Evolutionary conservation across 1,284 basidiomycete genomes (phyloP), one percentile per base, ranked within the genome.

Genomic region (Gomphus bonarii): DNA sequence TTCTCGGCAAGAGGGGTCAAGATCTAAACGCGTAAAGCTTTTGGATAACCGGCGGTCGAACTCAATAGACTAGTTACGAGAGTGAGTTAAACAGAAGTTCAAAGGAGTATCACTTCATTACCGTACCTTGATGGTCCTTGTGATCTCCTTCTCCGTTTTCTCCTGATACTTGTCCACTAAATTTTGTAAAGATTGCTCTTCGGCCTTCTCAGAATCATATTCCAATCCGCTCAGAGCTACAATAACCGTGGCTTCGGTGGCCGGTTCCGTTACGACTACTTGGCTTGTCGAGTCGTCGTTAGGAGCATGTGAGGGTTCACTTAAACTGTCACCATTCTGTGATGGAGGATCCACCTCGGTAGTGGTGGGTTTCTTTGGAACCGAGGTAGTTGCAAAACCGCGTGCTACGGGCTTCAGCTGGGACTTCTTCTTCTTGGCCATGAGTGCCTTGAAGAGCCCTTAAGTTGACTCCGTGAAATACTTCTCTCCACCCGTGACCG

Each of bases 351-450:
- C 63, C 43, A 72, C 69, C 50, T 73, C 72, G n/a, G 63, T 65
- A 30, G 72, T 71, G 22, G 72, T 68, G 46, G 75, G 73, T 71
- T 91, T 95, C 78, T 90, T 95, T 56, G 85, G 91, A 50, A 85
- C 80, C 28, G 94, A 97, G 8, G 88, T 91, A 1, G 92, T 94
- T 42, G 91, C 88, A 65, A 95, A 93, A 14, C 88, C 90, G 58
- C 84, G 77, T 42, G 67, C 78, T 59, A 86, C 73, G 58, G 87
- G 84, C 70, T 91, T 92, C 64, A 90, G 67, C 63, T 89, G 84
- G 1, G 82, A 79, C 72, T 90, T 93, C 77, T 85, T 91, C 75
- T 91, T 94, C 77, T 94, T 94, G 53, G 84, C 79, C 88, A 91
- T 89, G 10, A n/a, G 44, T 50, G 12, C n/a, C 33, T 44, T 36